Evolutionary conservation across 2,329 filamentous ascomycete species (phyloP).

Genomic region (Apiospora malaysiana): DNA sequence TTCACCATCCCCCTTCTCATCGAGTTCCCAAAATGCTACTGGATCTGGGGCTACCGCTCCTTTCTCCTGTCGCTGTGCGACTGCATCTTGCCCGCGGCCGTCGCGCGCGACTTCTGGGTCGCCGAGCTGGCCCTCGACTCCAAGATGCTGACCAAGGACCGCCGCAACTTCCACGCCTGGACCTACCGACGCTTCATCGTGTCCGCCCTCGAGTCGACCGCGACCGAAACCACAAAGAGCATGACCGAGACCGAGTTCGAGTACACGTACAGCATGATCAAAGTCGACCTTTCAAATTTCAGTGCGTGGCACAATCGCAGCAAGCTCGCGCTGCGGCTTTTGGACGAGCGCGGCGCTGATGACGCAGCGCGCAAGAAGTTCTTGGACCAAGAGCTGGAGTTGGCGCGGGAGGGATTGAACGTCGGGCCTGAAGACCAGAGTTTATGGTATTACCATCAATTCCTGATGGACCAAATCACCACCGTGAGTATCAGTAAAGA

Average conservation of each 20-base stretch:
- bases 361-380: constrained; percentile 68
- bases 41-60: constrained; percentile 96
- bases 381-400: constrained; percentile 76
- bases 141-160: constrained; percentile 88
- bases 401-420: constrained; percentile 80
- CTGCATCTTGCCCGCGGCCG: constrained; percentile 59
- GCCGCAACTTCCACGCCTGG: constrained; percentile 96
- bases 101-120: constrained; percentile 75
- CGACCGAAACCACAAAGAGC: constrained; percentile 48
- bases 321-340: constrained; percentile 77
- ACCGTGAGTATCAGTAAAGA: constrained; percentile 33
- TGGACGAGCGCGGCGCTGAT: constrained; percentile 73
- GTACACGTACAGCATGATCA: constrained; percentile 91
- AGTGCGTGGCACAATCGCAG: constrained; percentile 95
- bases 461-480: constrained; percentile 74
- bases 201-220: constrained; percentile 69
- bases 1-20: constrained; percentile 86
- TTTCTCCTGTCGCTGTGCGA: constrained; percentile 83
- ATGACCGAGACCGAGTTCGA: constrained; percentile 83
- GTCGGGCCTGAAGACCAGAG: constrained; percentile 94
- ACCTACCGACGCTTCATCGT: constrained; percentile 85
- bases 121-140: constrained; percentile 81
- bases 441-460: constrained; percentile 96
- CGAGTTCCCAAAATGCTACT: constrained; percentile 95
- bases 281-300: constrained; percentile 88